Evolutionary conservation across 2,329 filamentous ascomycete species (phyloP), one percentile per base, ranked within the genome.

Genomic region (Grosmannia penicillata): DNA sequence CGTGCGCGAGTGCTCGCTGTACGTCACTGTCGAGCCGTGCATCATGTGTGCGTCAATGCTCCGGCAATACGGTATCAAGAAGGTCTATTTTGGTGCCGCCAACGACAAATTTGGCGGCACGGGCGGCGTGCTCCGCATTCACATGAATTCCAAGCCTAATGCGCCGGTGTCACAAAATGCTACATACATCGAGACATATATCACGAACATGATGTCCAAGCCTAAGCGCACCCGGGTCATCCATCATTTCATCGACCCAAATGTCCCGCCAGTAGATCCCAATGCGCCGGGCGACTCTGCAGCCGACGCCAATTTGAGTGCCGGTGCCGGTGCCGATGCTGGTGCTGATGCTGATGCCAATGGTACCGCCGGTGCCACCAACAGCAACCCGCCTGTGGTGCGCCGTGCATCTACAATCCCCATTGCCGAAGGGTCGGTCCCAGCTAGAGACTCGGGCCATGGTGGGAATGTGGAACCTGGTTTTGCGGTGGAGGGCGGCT

Each of bases 101-200:
- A 98, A 98, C 56, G 91, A 98, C 62, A 83, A 93, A 41, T 98
- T 98, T 61, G 91, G 91, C 8, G 91, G 93, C 24, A 94, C 86
- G 14, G 91, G 91, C 2, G 89, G 93, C 38, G 91, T 98, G 13
- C 76, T 98, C 55, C 81, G 78, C 48, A 75, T 96, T 38, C 86
- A 96, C 56, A 63, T 65, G 53, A 75, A 75, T 51, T 72, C 70
- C 51, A 65, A 44, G 56, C 46, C 44, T 33, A 27, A 46, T 19
- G 39, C 35, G 33, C 62, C 14, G 53, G 61, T 18, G 10, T 45
- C 18, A 36, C n/a, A 47, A 26, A 33, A 41, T 29, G 38, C 37
- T 15, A 42, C 40, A 18, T 48, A 46, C 36, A 46, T 48, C 22
- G 44, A 48, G 38, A 46, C 44, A 7, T 48, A 48, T 36, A 41